Evolutionary conservation across 176 grass and related monocot species (phyloP).

Genomic region (Phyllostachys edulis): DNA sequence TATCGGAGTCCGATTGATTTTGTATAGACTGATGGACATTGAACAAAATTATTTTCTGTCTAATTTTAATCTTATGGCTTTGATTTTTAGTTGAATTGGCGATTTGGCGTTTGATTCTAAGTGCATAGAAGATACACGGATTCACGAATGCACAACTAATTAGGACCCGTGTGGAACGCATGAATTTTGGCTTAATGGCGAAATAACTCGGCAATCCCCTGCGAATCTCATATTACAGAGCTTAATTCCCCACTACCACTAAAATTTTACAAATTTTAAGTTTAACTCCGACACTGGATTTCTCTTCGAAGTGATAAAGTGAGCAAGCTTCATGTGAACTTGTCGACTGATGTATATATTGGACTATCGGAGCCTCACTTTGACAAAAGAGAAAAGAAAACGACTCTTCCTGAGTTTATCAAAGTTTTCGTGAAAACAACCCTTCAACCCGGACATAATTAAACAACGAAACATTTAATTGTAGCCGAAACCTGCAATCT

Average conservation of each 20-base stretch:
- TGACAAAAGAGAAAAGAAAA: neutral
- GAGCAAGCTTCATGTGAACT: neutral
- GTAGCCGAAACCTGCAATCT: neutral
- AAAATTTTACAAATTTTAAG: neutral
- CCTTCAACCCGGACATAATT: neutral
- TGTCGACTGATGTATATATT: neutral
- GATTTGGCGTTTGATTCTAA: neutral
- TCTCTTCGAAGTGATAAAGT: neutral
- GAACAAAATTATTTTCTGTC: neutral
- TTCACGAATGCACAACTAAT: no score
- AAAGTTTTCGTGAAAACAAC: slow-evolving; percentile 13
- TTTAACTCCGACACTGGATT: neutral
- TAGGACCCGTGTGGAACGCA: neutral
- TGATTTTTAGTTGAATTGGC: neutral
- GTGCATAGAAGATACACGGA: neutral
- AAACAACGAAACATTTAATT: neutral
- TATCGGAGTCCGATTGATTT: neutral
- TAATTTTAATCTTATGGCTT: neutral
- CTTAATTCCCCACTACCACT: neutral
- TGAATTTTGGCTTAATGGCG: neutral
- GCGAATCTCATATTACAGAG: no score
- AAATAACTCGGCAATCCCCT: neutral
- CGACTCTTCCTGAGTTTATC: neutral
- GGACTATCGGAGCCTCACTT: neutral
- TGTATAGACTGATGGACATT: neutral